A percentile compares a stretch with the other conserved stretches of the same genome.
phyloP scores from a whole-genome alignment of 768 basidiomycete genomes.

The Serendipita sp. region DNA sequence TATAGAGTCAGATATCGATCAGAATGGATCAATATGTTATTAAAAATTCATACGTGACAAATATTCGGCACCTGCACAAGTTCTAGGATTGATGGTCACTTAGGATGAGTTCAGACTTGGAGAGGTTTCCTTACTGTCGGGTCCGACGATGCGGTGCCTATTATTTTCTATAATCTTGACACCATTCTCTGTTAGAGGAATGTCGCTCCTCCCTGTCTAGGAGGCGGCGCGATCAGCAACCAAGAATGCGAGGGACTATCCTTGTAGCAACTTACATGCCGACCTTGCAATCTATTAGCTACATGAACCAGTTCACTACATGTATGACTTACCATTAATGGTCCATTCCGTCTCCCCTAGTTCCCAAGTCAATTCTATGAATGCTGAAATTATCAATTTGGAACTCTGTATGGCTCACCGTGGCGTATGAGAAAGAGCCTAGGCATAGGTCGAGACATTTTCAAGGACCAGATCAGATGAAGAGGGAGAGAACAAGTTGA shows the following conservation, averaged over 20 bases:
- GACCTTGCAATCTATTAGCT: conserved; percentile 7
- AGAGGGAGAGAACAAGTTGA: background rate
- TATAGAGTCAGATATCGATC: background rate
- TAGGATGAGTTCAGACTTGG: background rate
- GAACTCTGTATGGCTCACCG: conserved; percentile 26
- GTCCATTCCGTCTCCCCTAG: conserved; percentile 92
- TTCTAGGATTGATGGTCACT: conserved; percentile 25
- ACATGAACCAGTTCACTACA: background rate
- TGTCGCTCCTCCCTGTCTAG: conserved; percentile 78
- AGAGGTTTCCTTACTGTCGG: conserved; percentile 41
- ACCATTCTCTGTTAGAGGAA: conserved; percentile 68
- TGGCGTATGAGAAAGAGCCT: conserved; percentile 69
- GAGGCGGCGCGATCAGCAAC: background rate
- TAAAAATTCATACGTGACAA: conserved; percentile 25
- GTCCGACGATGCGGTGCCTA: conserved; percentile 53
- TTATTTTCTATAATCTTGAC: conserved; percentile 51
- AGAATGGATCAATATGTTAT: background rate
- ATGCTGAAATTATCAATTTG: background rate
- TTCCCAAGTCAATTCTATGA: background rate
- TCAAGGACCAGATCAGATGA: background rate
- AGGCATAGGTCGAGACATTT: conserved; percentile 39
- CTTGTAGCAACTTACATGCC: conserved; percentile 12
- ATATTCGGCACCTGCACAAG: conserved; percentile 68
- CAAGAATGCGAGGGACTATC: background rate
- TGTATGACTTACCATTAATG: conserved; percentile 43